Percentiles rank a stretch among this genome's conserved stretches.
These are phyloP conservation scores for Colletotrichum sp. DNA, from an alignment of 2,329 filamentous ascomycete genomes.

Conservation along the genomic window DNA sequence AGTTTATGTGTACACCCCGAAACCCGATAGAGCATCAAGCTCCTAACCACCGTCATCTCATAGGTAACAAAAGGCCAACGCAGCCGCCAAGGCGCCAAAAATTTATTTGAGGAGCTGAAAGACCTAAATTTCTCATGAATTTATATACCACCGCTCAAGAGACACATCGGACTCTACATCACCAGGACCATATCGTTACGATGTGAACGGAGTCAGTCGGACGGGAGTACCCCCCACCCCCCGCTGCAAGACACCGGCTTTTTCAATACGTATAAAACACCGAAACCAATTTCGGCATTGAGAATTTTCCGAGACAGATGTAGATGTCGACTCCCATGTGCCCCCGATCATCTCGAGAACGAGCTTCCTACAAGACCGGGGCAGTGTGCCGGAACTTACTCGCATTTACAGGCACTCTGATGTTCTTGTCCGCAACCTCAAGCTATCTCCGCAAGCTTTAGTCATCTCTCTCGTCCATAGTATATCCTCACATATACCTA, in stretches of 20 bases:
- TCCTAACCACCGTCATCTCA: background rate
- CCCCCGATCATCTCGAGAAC: background rate
- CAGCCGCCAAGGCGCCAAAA: too few relatives aligned
- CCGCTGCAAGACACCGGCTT: too few relatives aligned
- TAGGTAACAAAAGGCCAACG: background rate
- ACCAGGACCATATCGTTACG: too few relatives aligned
- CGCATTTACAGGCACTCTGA: too few relatives aligned
- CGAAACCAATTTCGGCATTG: too few relatives aligned
- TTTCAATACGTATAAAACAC: too few relatives aligned
- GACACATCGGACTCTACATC: background rate
- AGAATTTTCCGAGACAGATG: too few relatives aligned
- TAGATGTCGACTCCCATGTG: too few relatives aligned
- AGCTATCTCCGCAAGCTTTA: background rate
- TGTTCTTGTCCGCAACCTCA: too few relatives aligned
- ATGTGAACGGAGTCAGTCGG: too few relatives aligned
- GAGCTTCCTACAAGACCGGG: background rate
- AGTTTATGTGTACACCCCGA: rapidly evolving
- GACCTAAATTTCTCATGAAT: background rate
- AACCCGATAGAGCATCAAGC: background rate
- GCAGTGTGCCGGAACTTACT: too few relatives aligned
- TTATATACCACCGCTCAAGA: background rate
- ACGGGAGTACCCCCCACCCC: too few relatives aligned
- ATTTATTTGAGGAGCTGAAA: background rate
- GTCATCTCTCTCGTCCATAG: background rate
- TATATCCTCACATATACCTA: background rate